Conservation (phyloP, 768 basidiomycete genomes). For the Panellus pusillus region DNA sequence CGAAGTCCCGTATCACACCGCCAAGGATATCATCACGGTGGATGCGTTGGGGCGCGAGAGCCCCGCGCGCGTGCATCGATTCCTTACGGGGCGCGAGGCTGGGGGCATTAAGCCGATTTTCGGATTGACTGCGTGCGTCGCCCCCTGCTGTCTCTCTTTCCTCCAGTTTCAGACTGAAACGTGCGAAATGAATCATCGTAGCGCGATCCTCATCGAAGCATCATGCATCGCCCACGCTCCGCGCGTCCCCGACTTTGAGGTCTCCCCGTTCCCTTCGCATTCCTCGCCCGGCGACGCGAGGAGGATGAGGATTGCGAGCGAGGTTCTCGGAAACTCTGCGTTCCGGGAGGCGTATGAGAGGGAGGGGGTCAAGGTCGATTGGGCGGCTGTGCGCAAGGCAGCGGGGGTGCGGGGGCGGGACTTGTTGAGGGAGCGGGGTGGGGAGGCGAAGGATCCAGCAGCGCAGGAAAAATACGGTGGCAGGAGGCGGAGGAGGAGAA, state of each 20-base stretch:
- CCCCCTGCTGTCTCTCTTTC: neutral
- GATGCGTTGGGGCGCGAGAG: constrained; percentile 22
- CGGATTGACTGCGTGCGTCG: constrained; percentile 80
- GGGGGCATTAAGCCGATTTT: constrained; percentile 88
- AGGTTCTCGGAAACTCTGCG: constrained; percentile 35
- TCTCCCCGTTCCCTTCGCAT: constrained; percentile 22
- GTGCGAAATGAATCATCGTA: constrained; percentile 18
- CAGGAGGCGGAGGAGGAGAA: too few relatives aligned
- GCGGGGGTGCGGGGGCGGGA: constrained; percentile 1
- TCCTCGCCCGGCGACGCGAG: constrained; percentile 27
- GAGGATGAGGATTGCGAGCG: constrained; percentile 40
- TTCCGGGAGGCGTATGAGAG: constrained; percentile 39
- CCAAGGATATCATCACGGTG: constrained; percentile 43
- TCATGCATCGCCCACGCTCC: constrained; percentile 44
- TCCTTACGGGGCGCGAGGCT: constrained; percentile 83
- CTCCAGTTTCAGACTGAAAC: neutral
- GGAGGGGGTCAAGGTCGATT: constrained; percentile 37
- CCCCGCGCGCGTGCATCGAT: constrained; percentile 64
- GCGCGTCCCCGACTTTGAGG: constrained; percentile 45
- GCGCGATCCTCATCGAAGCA: constrained; percentile 45
- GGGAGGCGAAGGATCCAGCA: too few relatives aligned
- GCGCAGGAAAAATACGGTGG: too few relatives aligned
- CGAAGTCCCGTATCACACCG: constrained; percentile 67
- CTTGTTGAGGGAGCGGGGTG: neutral
- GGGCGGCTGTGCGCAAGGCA: constrained; percentile 16